Conservation (phyloP, 371 early-diverging fungal species). For the Rhizopus arrhizus region DNA sequence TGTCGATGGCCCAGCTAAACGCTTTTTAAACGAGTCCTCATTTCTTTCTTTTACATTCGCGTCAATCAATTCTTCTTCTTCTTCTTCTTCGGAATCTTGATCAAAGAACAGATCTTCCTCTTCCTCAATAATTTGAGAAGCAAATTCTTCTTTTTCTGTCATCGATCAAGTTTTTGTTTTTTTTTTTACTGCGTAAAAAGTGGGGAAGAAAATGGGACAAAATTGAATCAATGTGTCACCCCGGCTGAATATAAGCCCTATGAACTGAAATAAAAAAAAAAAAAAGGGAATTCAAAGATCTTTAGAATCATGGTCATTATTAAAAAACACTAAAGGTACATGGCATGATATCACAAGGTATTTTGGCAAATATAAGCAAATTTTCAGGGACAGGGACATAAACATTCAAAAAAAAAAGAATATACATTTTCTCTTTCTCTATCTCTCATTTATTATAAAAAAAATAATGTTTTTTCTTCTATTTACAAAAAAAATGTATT, state of each 20-base stretch:
- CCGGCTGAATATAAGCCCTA: too few relatives aligned
- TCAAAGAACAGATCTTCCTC: constrained; percentile 43
- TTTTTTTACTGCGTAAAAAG: constrained; percentile 3
- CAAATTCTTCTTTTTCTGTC: constrained; percentile 8
- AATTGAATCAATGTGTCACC: background rate
- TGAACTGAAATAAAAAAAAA: too few relatives aligned
- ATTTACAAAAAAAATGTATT: constrained; percentile 4
- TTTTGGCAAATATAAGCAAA: too few relatives aligned
- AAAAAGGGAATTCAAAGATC: too few relatives aligned
- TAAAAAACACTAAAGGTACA: too few relatives aligned
- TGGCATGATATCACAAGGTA: too few relatives aligned
- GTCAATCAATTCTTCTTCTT: constrained; percentile 7
- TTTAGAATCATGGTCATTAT: too few relatives aligned
- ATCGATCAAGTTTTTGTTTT: background rate
- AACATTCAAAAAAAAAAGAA: too few relatives aligned
- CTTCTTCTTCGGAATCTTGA: constrained; percentile 15
- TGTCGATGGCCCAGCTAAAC: constrained; percentile 45
- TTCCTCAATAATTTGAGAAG: constrained; percentile 43
- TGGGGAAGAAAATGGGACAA: background rate
- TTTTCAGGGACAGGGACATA: too few relatives aligned
- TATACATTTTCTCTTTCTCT: too few relatives aligned
- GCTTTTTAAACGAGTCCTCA: constrained; percentile 29
- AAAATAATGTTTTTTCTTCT: constrained; percentile 3
- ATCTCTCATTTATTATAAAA: background rate
- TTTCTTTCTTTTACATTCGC: background rate